Evolutionary conservation across 2,329 filamentous ascomycete genomes (phyloP).

Genomic region (Fusarium sp.): DNA sequence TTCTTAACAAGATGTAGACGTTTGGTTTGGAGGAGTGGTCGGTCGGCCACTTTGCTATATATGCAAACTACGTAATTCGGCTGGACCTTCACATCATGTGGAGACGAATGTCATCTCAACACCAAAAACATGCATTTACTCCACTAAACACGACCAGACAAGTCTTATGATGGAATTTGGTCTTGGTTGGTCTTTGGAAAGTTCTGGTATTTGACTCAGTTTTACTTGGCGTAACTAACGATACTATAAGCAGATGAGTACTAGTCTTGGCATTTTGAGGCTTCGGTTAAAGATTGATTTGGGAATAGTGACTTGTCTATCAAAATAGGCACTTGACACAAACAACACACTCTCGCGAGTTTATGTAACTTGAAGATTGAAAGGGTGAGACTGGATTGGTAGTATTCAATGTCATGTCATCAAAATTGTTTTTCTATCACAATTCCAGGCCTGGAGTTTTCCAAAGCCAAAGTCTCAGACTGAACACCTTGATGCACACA

Average conservation of each 20-base stretch:
- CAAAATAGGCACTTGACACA: neutral
- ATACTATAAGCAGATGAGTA: neutral
- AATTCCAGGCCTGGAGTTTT: neutral
- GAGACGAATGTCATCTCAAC: neutral
- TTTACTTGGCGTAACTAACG: neutral
- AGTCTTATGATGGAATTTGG: neutral
- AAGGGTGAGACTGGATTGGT: too few relatives aligned
- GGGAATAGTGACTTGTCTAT: neutral
- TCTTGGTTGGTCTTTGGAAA: neutral
- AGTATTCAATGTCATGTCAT: too few relatives aligned
- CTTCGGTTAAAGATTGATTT: too few relatives aligned
- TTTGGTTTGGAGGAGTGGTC: neutral
- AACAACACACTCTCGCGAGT: neutral
- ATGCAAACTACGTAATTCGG: constrained; percentile 15
- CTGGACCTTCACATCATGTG: constrained; percentile 32
- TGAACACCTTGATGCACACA: neutral
- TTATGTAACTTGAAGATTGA: neutral
- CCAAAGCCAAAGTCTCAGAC: neutral
- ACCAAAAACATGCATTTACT: neutral
- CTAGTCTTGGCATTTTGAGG: neutral
- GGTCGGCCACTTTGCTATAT: constrained; percentile 1
- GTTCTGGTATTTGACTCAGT: neutral
- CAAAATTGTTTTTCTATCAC: neutral
- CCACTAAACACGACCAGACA: neutral
- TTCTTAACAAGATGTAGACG: neutral